phyloP scores from a whole-genome alignment of 305 asterid genomes.

The Fraxinus angustifolia region DNA sequence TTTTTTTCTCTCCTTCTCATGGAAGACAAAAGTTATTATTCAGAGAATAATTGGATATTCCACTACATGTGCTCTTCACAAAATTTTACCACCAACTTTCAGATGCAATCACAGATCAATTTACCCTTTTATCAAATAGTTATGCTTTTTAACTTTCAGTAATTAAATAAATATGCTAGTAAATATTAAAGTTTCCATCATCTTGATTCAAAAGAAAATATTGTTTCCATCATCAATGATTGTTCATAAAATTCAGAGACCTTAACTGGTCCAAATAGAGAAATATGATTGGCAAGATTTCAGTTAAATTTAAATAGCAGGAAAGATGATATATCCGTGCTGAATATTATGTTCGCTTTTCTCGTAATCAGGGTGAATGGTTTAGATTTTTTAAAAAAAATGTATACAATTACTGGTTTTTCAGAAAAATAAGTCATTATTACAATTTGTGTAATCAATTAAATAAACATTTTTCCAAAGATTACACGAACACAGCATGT shows the following conservation, averaged over 20 bases:
- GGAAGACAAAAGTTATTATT: not conserved
- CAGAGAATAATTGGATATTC: not conserved
- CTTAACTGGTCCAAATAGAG: not conserved
- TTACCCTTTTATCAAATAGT: not conserved
- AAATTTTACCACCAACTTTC: not conserved
- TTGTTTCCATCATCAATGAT: not conserved
- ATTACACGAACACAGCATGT: not conserved
- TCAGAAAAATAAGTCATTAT: not conserved
- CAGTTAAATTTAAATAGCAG: not conserved
- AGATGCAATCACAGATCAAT: not conserved
- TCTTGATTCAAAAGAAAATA: not conserved
- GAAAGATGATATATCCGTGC: not conserved
- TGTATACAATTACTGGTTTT: not conserved
- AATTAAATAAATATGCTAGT: not conserved
- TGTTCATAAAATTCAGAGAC: not conserved
- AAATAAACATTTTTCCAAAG: not conserved
- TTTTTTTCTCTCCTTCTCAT: not conserved
- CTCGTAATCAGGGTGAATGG: not conserved
- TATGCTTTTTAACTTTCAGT: not conserved
- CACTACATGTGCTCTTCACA: not conserved
- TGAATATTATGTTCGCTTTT: not conserved
- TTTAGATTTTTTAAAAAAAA: not conserved
- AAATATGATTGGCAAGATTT: not conserved
- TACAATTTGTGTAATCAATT: not conserved
- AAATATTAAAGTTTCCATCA: not conserved